phyloP scores from a whole-genome alignment of 805 yeast genomes.

The Wickerhamiella sergipiensis region DNA sequence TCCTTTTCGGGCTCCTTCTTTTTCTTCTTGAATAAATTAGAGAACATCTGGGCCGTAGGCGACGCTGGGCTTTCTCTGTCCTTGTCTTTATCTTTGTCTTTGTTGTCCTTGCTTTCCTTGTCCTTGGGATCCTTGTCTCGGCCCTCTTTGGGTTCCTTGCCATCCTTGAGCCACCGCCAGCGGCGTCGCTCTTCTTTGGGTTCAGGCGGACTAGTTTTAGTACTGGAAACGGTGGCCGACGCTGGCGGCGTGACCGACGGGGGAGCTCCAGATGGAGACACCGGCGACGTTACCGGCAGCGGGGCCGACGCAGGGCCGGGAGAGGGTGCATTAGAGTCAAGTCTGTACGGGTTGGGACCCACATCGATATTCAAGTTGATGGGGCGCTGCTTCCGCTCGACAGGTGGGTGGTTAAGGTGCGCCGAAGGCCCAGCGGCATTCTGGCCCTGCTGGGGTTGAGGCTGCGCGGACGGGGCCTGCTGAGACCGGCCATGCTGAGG shows the following conservation, averaged over 20 bases:
- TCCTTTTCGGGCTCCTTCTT: slow-evolving; percentile 5
- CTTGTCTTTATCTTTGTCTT: slow-evolving; percentile 4
- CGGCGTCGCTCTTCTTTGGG: slow-evolving; percentile 6
- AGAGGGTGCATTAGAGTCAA: neutral
- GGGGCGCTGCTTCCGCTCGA: neutral
- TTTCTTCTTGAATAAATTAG: slow-evolving; percentile 18
- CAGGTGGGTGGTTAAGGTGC: too few species aligned
- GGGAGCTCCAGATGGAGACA: neutral
- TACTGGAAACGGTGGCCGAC: neutral
- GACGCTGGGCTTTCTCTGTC: slow-evolving; percentile 13
- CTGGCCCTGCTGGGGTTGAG: too few species aligned
- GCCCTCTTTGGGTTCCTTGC: slow-evolving; percentile 3
- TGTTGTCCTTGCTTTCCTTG: slow-evolving; percentile 6
- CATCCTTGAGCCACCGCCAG: slow-evolving; percentile 16
- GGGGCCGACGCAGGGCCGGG: neutral
- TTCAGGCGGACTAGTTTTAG: neutral
- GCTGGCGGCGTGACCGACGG: neutral
- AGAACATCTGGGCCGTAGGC: slow-evolving; percentile 11
- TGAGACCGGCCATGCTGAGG: too few species aligned
- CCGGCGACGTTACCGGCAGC: neutral
- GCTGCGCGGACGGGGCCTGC: too few species aligned
- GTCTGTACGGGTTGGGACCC: neutral
- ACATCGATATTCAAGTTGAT: neutral
- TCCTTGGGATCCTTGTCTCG: slow-evolving; percentile 6
- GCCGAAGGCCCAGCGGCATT: too few species aligned